Base-by-base conservation (phyloP, 2,329 filamentous ascomycete species). In the Aspergillus sclerotialis region DNA sequence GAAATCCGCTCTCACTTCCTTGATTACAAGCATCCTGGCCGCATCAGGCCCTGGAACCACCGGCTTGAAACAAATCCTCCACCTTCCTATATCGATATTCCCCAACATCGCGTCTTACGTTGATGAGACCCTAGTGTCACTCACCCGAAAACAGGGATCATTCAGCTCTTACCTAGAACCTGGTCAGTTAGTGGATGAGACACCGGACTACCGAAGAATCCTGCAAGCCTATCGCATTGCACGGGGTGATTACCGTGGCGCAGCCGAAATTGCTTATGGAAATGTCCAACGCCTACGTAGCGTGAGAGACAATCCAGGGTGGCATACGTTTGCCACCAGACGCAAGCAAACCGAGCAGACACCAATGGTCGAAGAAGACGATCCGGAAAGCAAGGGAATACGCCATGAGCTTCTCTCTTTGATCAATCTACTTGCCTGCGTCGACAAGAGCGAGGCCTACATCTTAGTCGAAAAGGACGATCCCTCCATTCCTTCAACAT, bases 371-470 rank as follows among this genome's bases (percentile, higher is more conserved):
- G 60, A 58, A 30, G 56, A 64, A 40, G 57, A 60, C 21, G 64
- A 67, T 38, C 64, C 67, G 2, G 66, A 71, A 30, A 74, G 75
- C 41, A 72, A 74, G 38, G 70, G 69, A 24, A 54, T 79, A 30
- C 53, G 64, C 30, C 77, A 84, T 47, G 82, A 86, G 52, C 92
- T 94, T 50, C 68, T 96, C n/a, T 73, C 88, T 41, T 75, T 98
- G 28, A 94, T 98, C 66, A 98, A 98, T 57, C 82, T 87, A 1
- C 70, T 98, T 40, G 86, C 84, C 45, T 94, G 87, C 44, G 87
- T 95, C 26, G 79, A 84, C 31, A 70, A 80, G 38, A 78, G 85
- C 42, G 84, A 94, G 52, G 82, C 82, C 1, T 98, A 93, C 76
- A 56, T 79, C 14, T 51, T 67, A n/a, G 63, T 79, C 13, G 71